phyloP scores from a whole-genome alignment of 306 rosid species.

The Hippophae rhamnoides region DNA sequence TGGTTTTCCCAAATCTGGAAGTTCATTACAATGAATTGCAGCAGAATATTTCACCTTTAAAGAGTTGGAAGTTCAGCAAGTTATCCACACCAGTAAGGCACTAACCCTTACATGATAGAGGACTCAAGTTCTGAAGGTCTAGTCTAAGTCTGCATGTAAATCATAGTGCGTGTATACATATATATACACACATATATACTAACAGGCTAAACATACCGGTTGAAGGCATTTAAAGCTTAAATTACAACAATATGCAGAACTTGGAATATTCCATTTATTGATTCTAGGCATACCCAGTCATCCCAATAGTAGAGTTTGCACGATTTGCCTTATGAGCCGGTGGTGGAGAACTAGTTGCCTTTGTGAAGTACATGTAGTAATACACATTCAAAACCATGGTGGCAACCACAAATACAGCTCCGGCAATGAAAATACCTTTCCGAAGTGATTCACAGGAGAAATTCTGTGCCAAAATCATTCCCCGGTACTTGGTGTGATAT shows the following conservation, averaged over 20 bases:
- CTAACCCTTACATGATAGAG: too few species aligned
- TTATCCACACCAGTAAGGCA: too few species aligned
- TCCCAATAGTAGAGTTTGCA: slow-evolving; percentile 64
- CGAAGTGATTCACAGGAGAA: slow-evolving; percentile 78
- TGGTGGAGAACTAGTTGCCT: slow-evolving; percentile 49
- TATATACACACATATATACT: slow-evolving; percentile 3
- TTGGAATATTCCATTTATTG: slow-evolving; percentile 3
- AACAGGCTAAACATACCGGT: slow-evolving; percentile 15
- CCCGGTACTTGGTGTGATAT: slow-evolving; percentile 83
- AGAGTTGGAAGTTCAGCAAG: too few species aligned
- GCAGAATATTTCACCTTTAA: too few species aligned
- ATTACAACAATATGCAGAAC: slow-evolving; percentile 19
- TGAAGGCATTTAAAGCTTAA: slow-evolving; percentile 14
- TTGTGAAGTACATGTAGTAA: slow-evolving; percentile 86
- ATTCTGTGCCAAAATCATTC: slow-evolving; percentile 63
- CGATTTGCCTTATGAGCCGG: slow-evolving; percentile 57
- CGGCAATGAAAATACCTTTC: slow-evolving; percentile 79
- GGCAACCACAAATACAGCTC: slow-evolving; percentile 78
- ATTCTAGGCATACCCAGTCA: slow-evolving; percentile 67
- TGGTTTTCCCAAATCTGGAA: too few species aligned
- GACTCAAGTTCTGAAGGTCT: too few species aligned
- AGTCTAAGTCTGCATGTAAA: background rate
- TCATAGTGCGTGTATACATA: background rate
- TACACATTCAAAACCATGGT: slow-evolving; percentile 82
- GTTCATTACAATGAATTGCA: too few species aligned